phyloP scores from a whole-genome alignment of 345 rosid species.

The Sapria himalayana region DNA sequence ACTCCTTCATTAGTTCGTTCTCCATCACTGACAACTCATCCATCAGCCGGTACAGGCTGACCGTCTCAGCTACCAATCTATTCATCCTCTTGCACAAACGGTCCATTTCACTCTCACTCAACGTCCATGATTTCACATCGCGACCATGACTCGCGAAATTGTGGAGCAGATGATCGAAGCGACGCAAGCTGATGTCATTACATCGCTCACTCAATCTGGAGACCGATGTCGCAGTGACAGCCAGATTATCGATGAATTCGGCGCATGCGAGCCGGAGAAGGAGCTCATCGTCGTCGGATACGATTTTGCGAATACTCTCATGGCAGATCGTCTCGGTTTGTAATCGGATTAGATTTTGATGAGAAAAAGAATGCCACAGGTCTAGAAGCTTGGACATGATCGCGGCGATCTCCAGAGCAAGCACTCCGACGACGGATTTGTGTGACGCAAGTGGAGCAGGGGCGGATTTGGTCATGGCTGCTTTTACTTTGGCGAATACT shows the following conservation, averaged over 20 bases:
- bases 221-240: conserved; percentile 32
- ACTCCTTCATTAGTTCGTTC: conserved; percentile 25
- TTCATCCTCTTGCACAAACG: conserved; percentile 51
- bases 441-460: conserved; percentile 7
- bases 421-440: conserved; percentile 30
- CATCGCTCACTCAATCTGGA: conserved; percentile 42
- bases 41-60: conserved; percentile 50
- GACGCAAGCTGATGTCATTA: conserved; percentile 19
- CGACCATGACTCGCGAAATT: conserved; percentile 52
- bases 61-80: conserved; percentile 43
- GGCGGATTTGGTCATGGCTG: conserved; percentile 30
- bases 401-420: conserved; percentile 62
- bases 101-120: conserved; percentile 48
- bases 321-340: conserved; percentile 45
- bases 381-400: conserved; percentile 80
- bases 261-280: conserved; percentile 73
- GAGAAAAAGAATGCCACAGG: conserved; percentile 53
- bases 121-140: conserved; percentile 41
- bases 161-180: conserved; percentile 28
- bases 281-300: conserved; percentile 61
- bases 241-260: conserved; percentile 45
- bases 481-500: conserved; percentile 48
- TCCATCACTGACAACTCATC: conserved; percentile 54
- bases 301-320: conserved; percentile 64
- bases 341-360: conserved; percentile 34